Conservation (phyloP, 2,329 filamentous ascomycete genomes). For the Ophiosphaerella narmari region DNA sequence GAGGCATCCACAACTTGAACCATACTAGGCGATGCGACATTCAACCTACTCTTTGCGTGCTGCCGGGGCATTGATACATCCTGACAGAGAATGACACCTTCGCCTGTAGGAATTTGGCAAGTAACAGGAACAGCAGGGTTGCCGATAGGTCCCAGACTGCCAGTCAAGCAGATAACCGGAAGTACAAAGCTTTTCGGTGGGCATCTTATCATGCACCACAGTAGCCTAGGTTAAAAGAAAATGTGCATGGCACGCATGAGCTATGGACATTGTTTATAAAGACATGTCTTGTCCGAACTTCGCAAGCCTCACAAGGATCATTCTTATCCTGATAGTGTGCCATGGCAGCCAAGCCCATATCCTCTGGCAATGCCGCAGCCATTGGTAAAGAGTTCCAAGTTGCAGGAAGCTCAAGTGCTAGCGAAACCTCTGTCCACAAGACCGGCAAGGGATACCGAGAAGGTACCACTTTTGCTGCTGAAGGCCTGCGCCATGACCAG, state of each 20-base stretch:
- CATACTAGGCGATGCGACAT: constrained; percentile 13
- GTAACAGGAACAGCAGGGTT: neutral
- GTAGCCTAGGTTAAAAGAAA: neutral
- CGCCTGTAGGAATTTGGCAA: neutral
- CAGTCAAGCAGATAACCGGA: neutral
- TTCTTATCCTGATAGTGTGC: neutral
- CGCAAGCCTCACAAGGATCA: constrained; percentile 7
- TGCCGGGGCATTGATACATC: constrained; percentile 6
- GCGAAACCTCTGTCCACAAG: constrained; percentile 17
- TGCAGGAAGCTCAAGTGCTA: constrained; percentile 23
- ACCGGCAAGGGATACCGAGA: constrained; percentile 15
- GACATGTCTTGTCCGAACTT: neutral
- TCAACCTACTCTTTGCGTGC: constrained; percentile 28
- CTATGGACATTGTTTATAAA: constrained; percentile 6
- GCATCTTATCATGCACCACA: neutral
- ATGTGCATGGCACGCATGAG: neutral
- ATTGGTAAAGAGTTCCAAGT: constrained; percentile 27
- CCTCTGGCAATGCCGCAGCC: constrained; percentile 10
- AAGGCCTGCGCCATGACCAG: constrained; percentile 40
- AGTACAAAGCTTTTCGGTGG: neutral
- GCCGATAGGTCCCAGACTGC: no score
- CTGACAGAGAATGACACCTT: constrained; percentile 3
- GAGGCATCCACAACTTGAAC: neutral
- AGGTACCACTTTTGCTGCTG: constrained; percentile 41
- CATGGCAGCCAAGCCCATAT: constrained; percentile 8